phyloP scores from a whole-genome alignment of 2,329 filamentous ascomycete genomes.

The Fusarium sp. region DNA sequence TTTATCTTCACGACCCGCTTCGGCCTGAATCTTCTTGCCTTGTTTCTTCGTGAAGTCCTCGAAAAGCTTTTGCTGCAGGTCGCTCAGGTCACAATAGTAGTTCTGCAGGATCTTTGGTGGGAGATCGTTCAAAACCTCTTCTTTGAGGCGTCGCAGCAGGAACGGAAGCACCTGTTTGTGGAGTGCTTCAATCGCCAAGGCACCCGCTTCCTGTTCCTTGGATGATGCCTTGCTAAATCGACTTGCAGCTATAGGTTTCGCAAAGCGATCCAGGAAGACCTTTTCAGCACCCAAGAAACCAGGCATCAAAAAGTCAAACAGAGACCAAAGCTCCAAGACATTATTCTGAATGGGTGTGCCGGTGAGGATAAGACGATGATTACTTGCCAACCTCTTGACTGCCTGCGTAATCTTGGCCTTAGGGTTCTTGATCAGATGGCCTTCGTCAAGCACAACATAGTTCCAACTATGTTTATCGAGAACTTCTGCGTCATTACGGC shows the following conservation, averaged over 20 bases:
- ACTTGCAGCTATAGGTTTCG: conserved; percentile 93
- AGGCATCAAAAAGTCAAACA: conserved; percentile 99
- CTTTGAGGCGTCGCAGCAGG: conserved; percentile 93
- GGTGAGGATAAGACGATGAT: conserved; percentile 94
- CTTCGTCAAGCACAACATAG: conserved; percentile 96
- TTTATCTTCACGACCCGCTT: conserved; percentile 86
- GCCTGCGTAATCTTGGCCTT: conserved; percentile 95
- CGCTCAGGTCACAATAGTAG: conserved; percentile 98
- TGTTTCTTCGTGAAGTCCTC: conserved; percentile 97
- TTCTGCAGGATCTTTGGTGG: conserved; percentile 99
- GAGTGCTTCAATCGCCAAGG: conserved; percentile 94
- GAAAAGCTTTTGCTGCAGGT: conserved; percentile 93
- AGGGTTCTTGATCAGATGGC: conserved; percentile 98
- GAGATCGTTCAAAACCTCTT: conserved; percentile 95
- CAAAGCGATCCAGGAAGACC: conserved; percentile 95
- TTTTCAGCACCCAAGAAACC: conserved; percentile 94
- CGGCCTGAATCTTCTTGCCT: conserved; percentile 84
- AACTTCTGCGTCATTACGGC: conserved; percentile 91
- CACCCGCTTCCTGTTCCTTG: conserved; percentile 97
- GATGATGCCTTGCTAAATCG: conserved; percentile 97
- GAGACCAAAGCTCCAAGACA: conserved; percentile 93
- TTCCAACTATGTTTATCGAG: conserved; percentile 91
- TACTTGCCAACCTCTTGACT: conserved; percentile 88
- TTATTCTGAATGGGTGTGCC: conserved; percentile 99
- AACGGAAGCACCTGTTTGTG: conserved; percentile 99